Percentiles rank a stretch among this genome's conserved stretches.
phyloP scores from a whole-genome alignment of 768 basidiomycete species.

The Cytidiella melzeri region DNA sequence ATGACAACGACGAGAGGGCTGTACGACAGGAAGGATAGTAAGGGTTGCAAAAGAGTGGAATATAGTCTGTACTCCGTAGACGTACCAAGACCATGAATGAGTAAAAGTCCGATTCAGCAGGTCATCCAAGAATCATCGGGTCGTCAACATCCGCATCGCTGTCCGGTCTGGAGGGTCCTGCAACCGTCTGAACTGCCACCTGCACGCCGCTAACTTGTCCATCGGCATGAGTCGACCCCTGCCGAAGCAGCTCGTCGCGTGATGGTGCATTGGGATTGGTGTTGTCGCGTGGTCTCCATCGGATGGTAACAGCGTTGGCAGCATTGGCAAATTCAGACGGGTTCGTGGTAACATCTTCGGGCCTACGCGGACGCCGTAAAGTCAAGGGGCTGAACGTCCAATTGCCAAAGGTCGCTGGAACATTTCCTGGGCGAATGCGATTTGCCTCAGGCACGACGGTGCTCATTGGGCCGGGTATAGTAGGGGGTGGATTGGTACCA shows the following conservation, averaged over 20 bases:
- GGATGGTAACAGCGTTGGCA: not conserved
- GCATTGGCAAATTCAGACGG: conserved; percentile 1
- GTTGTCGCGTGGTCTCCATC: conserved; percentile 1
- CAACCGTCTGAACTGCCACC: not conserved
- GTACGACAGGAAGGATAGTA: not conserved
- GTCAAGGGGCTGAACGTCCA: conserved; percentile 11
- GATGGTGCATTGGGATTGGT: not conserved
- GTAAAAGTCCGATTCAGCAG: not conserved
- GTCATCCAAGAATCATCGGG: conserved; percentile 11
- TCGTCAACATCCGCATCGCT: conserved; percentile 6
- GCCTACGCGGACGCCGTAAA: conserved; percentile 6
- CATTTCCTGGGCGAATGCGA: not conserved
- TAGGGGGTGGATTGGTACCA: not conserved
- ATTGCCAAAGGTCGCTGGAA: conserved; percentile 1
- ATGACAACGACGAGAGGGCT: conserved; percentile 3
- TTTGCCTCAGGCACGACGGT: not conserved
- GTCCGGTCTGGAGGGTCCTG: conserved; percentile 4
- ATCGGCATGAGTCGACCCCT: not conserved
- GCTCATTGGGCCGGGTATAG: not conserved
- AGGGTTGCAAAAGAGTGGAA: conserved; percentile 1
- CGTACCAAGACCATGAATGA: conserved; percentile 1
- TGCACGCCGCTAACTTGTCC: not conserved
- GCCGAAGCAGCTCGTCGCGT: conserved; percentile 7
- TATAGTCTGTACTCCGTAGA: conserved; percentile 9
- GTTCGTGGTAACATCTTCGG: conserved; percentile 10